Base-by-base conservation (phyloP, 1,139 yeast species). In the Suhomyces kunorum region DNA sequence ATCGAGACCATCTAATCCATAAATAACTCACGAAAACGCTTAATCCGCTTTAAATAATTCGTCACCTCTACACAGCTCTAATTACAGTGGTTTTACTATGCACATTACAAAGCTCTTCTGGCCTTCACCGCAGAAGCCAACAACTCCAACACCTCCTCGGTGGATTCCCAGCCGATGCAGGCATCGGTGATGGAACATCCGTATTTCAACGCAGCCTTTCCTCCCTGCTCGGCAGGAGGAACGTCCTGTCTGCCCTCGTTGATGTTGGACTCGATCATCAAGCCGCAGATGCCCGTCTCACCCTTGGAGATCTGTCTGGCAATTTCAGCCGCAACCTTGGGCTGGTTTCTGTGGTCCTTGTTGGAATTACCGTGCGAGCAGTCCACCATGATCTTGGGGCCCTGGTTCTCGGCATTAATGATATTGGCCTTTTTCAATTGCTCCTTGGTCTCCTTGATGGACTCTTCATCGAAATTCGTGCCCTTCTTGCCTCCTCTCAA, bases 131-230 rank as follows among this genome's bases (percentile, higher is more conserved):
- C 94, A 42, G 78, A 78, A 20, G 97, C 83, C 55, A 92, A 78
- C 28, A 70, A 69, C 44, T 76, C 75, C 56, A 92, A 75, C 38
- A 87, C 92, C 12, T 68, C 72, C 47, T 77, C 89, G 27, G 98
- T 92, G 45, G 80, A 76, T 33, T 85, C 90, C 87, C 95, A 87
- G 52, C 87, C 79, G 49, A 92, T 89, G 74, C 98, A 92, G 27
- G 96, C 96, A 66, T 92, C 98, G 26, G 98, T 92, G 57, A 92
- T 90, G 36, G 96, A 87, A 53, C 92, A 87, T 43, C 98, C 98
- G 67, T 92, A 90, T 55, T 83, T 79, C 64, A 90, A 76, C 19
- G 67, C 68, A 47, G 76, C 78, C 61, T 84, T 84, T 37, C 94
- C 95, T 46, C 83, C 87, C 47, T 80, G 66, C 28, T 69, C 71